A percentile compares a stretch with the other conserved stretches of the same genome.
These are phyloP conservation scores for Trichophaea hybrida DNA, from an alignment of 2,329 filamentous ascomycete species.

Conservation along the genomic window DNA sequence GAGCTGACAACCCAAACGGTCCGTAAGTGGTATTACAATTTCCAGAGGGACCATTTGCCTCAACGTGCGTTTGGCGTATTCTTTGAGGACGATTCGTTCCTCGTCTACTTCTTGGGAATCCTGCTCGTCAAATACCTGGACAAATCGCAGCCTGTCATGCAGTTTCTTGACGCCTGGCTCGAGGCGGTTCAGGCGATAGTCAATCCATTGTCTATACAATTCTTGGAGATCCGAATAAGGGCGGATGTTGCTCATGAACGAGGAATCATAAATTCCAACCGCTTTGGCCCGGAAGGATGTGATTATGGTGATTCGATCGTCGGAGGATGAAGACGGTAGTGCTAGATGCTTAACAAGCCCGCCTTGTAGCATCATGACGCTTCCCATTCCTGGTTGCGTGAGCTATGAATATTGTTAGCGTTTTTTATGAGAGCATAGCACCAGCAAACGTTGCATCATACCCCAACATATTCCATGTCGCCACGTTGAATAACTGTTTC, in stretches of 20 bases:
- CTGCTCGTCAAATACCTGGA: not conserved
- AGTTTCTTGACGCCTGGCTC: not conserved
- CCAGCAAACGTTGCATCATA: slow-evolving; percentile 29
- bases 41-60: slow-evolving; percentile 4
- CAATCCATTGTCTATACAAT: slow-evolving; percentile 46
- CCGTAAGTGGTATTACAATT: not conserved
- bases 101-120: not conserved
- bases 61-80: slow-evolving; percentile 5
- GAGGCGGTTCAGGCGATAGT: slow-evolving; percentile 44
- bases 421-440: not conserved
- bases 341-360: slow-evolving; percentile 53
- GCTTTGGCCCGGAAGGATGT: slow-evolving; percentile 49
- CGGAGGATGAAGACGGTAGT: slow-evolving; percentile 38
- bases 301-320: slow-evolving; percentile 52
- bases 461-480: slow-evolving; percentile 42
- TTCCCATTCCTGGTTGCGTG: slow-evolving; percentile 35
- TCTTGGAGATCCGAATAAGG: slow-evolving; percentile 43
- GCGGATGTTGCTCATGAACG: slow-evolving; percentile 45
- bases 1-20: not conserved
- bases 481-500: slow-evolving; percentile 47
- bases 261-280: slow-evolving; percentile 43
- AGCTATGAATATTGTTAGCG: slow-evolving; percentile 11
- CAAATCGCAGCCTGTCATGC: not conserved
- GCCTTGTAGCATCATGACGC: slow-evolving; percentile 50
- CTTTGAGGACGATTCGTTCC: not conserved